phyloP scores from a whole-genome alignment of 2,329 filamentous ascomycete species.

The Colletotrichum destructivum region DNA sequence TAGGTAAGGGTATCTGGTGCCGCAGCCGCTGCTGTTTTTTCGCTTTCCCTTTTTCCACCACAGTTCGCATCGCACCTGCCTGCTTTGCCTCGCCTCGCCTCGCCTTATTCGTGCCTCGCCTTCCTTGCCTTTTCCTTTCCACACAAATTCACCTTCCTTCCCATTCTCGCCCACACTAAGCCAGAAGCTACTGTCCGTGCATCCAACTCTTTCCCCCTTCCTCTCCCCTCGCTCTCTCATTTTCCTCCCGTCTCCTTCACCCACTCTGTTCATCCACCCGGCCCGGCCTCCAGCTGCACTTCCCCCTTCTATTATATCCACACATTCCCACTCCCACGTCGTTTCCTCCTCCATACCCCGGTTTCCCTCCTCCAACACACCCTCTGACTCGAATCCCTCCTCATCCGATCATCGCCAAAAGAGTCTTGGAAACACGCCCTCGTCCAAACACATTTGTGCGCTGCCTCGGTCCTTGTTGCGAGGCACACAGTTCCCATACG shows the following conservation, averaged over 20 bases:
- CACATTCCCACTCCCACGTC: conserved; percentile 38
- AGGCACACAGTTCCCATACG: conserved; percentile 1
- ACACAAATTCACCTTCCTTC: conserved; percentile 1
- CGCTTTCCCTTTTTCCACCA: conserved; percentile 1
- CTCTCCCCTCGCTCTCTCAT: conserved; percentile 12
- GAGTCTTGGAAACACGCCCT: conserved; percentile 8
- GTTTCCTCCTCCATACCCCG: conserved; percentile 29
- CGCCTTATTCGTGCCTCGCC: not conserved
- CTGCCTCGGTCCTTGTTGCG: conserved; percentile 4
- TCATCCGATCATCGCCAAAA: conserved; percentile 23
- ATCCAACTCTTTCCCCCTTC: conserved; percentile 13
- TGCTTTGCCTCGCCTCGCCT: conserved; percentile 7
- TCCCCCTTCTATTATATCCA: conserved; percentile 35
- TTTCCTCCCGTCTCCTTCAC: conserved; percentile 1
- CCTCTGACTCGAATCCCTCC: conserved; percentile 34
- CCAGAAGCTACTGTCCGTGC: conserved; percentile 14
- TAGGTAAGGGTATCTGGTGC: not conserved
- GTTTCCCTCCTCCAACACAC: conserved; percentile 29
- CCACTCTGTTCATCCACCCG: conserved; percentile 13
- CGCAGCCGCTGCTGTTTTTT: not conserved
- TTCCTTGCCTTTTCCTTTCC: not conserved
- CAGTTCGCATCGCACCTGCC: not conserved
- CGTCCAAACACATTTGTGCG: conserved; percentile 4
- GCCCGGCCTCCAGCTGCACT: conserved; percentile 18
- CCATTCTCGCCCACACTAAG: conserved; percentile 10